Evolutionary conservation across 2,329 filamentous ascomycete species (phyloP), one percentile per base, ranked within the genome.

Genomic region (Colletotrichum chlorophyti): DNA sequence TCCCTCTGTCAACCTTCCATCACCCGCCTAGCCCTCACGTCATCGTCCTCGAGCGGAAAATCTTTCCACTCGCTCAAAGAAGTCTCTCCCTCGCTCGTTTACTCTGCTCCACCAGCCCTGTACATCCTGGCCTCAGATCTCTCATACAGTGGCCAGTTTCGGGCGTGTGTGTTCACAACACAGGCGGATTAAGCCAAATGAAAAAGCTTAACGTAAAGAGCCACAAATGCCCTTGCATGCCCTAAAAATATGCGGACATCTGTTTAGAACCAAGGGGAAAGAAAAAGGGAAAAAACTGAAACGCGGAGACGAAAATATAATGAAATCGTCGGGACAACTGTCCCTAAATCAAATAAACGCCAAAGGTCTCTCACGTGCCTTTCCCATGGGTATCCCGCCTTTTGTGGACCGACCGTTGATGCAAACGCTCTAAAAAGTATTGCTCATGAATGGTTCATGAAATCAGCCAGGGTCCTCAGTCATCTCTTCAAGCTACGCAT

Each of bases 391-490:
- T 59, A 55, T 59, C 26, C 43, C 46, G 29, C 32, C 41, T 53
- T 53, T 53, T 32, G 34, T 53, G 42, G 58, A 42, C 53, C 58
- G 41, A 47, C 57, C 52, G 50, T n/a, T n/a, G n/a, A 60, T 60
- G 45, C 53, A 60, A 58, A 32, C 46, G 52, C 45, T 60, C 57
- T 60, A 60, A 60, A 60, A 60, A 60, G 57, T 58, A 45, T 46
- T 60, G 55, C 55, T 59, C 43, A 38, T 60, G 52, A 46, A n/a
- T n/a, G n/a, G n/a, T n/a, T n/a, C n/a, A n/a, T n/a, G n/a, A n/a
- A n/a, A 58, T 53, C 52, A 35, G 52, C 27, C 34, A 53, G 32
- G 53, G 38, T 38, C 40, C 46, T 23, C 21, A n/a, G n/a, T 59
- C 48, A 14, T 53, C 34, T 32, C 19, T 5, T 60, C 57, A 46